These are phyloP conservation scores for Solanum okadae DNA, from an alignment of 257 asterid genomes.

Conservation along the genomic window DNA sequence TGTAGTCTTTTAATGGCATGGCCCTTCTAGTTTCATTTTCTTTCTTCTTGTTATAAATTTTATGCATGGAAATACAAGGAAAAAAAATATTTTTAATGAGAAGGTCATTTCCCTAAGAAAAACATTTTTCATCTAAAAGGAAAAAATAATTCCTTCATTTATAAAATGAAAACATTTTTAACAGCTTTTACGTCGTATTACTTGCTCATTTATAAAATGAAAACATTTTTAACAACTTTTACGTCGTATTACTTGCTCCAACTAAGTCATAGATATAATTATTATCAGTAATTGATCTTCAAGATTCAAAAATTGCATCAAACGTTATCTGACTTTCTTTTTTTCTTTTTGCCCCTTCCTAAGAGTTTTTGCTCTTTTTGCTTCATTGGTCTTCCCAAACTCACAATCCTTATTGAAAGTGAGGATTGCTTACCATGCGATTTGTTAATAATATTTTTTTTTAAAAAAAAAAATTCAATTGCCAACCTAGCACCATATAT, in stretches of 20 bases:
- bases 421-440: background rate
- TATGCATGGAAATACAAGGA: background rate
- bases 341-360: background rate
- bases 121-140: background rate
- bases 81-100: background rate
- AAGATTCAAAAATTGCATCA: background rate
- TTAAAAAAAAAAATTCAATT: too few relatives aligned
- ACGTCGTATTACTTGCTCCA: background rate
- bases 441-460: too few relatives aligned
- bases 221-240: background rate
- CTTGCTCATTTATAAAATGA: background rate
- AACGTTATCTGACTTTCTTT: background rate
- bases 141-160: background rate
- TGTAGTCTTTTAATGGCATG: background rate
- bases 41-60: background rate
- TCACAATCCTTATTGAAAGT: background rate
- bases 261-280: background rate
- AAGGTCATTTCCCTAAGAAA: background rate
- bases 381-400: background rate
- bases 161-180: background rate
- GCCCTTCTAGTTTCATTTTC: background rate
- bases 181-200: background rate
- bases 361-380: background rate
- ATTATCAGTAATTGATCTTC: background rate
- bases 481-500: background rate